Evolutionary conservation across 2,329 filamentous ascomycete species (phyloP), one percentile per base, ranked within the genome.

Genomic region (Monosporascus sp.): DNA sequence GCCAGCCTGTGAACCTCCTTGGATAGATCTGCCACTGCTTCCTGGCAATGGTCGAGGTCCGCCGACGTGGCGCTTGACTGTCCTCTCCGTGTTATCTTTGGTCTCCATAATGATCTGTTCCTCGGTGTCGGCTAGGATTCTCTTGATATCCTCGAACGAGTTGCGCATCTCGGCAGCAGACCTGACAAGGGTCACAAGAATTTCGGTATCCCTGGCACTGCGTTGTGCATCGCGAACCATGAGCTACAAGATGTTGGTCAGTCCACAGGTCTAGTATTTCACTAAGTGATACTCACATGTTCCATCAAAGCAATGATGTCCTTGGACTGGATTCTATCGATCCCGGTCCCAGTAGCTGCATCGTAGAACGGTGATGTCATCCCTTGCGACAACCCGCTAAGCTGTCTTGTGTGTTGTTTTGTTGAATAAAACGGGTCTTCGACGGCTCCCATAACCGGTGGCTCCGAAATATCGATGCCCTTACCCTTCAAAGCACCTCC

Each of bases 241-340:
- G 58, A 99, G 85, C 82, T 87, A 52, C 24, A 51, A 55, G 41
- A 8, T 43, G 54, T 73, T 62, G 73, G 66, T 46, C 31, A 34
- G 31, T 34, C 31, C 9, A 5, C 31, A 11, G 31, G 31, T 7
- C 31, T 34, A 34, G 9, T 14, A 14, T 34, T 34, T 34, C 44
- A 6, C 26, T 47, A 11, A 52, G 45, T 26, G 53, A 47, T 49
- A 77, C 84, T 78, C 73, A 87, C 82, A 71, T 99, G 94, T 68
- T 99, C 93, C 94, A 99, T 99, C 56, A 99, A 76, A 24, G 93
- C 91, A 59, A 99, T 88, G 63, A 99, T 95, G 66, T 99, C 94
- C 73, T 95, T 94, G 46, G 91, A 96, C 69, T 97, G 88, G 50
- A 99, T 97, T 48, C 87, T 82, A 61, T 97, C 92, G 50, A 96